phyloP scores from a whole-genome alignment of 805 yeast genomes.

The Cyberlindnera galapagoensis region DNA sequence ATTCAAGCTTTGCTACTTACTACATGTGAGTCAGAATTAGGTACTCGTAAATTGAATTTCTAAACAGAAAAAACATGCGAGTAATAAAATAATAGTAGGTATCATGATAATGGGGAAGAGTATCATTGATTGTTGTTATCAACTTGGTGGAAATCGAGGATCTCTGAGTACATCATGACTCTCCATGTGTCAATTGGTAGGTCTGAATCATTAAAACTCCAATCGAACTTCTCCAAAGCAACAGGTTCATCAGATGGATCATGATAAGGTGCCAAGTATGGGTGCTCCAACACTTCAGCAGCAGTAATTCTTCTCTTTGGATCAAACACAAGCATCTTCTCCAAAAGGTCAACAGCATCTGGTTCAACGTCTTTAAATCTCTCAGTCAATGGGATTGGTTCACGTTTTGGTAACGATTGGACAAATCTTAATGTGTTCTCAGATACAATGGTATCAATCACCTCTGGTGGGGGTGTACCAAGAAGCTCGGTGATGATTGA shows the following conservation, averaged over 20 bases:
- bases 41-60: too few relatives aligned
- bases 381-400: conserved; percentile 82
- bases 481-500: conserved; percentile 92
- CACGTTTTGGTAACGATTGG: conserved; percentile 86
- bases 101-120: not conserved
- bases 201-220: conserved; percentile 98
- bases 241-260: conserved; percentile 97
- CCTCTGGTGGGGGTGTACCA: conserved; percentile 96
- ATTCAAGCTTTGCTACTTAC: too few relatives aligned
- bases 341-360: conserved; percentile 81
- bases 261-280: conserved; percentile 90
- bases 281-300: conserved; percentile 81
- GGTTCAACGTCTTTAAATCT: conserved; percentile 76
- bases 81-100: too few relatives aligned
- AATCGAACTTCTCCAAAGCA: conserved; percentile 88
- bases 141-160: conserved; percentile 90
- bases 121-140: conserved; percentile 17
- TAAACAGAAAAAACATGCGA: too few relatives aligned
- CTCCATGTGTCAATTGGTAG: conserved; percentile 98
- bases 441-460: conserved; percentile 90
- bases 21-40: too few relatives aligned
- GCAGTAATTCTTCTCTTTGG: conserved; percentile 94
- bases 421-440: conserved; percentile 94
- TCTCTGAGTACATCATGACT: conserved; percentile 98
- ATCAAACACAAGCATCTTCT: conserved; percentile 89